Evolutionary conservation across 176 grass and related monocot genomes (phyloP).

Genomic region (Secale cereale): DNA sequence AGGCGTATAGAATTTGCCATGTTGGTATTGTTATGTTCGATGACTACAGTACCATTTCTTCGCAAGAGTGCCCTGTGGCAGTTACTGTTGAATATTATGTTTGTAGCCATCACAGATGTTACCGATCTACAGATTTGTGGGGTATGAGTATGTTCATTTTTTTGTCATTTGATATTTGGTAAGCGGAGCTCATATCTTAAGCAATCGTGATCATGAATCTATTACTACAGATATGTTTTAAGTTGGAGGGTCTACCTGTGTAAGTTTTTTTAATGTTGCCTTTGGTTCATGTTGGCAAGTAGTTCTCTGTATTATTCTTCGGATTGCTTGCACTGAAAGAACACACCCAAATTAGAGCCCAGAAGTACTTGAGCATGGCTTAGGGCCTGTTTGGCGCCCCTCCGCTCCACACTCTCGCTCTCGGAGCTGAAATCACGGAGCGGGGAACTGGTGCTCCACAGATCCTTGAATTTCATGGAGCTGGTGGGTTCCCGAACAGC

Average conservation of each 20-base stretch:
- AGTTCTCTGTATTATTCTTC: not conserved
- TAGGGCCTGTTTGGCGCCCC: no score
- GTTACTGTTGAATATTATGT: not conserved
- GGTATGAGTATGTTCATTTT: not conserved
- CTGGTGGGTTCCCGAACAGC: no score
- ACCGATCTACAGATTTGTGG: not conserved
- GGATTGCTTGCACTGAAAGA: not conserved
- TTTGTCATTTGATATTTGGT: not conserved
- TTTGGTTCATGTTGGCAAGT: not conserved
- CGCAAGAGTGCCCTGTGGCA: not conserved
- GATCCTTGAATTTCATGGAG: no score
- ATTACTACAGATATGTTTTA: not conserved
- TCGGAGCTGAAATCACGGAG: no score
- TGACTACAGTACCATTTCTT: not conserved
- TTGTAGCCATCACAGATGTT: not conserved
- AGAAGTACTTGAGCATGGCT: not conserved
- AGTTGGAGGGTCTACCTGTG: no score
- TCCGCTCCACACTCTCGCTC: no score
- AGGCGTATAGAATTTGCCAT: not conserved
- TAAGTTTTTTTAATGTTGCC: not conserved
- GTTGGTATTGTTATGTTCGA: not conserved
- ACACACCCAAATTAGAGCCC: not conserved
- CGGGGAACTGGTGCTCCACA: no score
- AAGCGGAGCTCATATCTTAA: not conserved
- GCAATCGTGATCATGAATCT: not conserved